A percentile compares a stretch with the other conserved stretches of the same genome.
Evolutionary conservation across 495 filamentous ascomycete genomes (phyloP).

Genomic region (Penicillium alfredii): DNA sequence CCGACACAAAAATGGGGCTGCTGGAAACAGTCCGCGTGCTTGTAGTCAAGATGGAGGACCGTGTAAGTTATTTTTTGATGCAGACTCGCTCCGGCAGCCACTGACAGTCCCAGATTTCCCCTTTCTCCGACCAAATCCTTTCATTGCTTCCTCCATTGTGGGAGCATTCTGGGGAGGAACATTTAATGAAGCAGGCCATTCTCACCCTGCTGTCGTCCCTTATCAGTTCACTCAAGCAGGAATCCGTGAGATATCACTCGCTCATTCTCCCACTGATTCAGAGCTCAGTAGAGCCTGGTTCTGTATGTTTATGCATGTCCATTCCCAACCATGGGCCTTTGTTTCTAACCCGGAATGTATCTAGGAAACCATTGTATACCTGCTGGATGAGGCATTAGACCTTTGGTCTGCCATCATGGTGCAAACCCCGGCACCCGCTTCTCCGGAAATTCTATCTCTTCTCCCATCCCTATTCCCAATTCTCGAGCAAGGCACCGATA

Average conservation of each 20-base stretch:
- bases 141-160: constrained; percentile 75
- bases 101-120: constrained; percentile 43
- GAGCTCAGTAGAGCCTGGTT: constrained; percentile 71
- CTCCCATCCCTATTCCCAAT: constrained; percentile 63
- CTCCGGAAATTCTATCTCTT: constrained; percentile 60
- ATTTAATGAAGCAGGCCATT: constrained; percentile 87
- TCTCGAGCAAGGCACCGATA: constrained; percentile 63
- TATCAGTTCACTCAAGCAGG: constrained; percentile 68
- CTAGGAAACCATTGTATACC: constrained; percentile 68
- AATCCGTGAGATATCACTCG: constrained; percentile 64
- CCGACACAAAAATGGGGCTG: constrained; percentile 82
- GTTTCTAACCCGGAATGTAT: background rate
- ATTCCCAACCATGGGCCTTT: background rate
- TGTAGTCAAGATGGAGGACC: constrained; percentile 72
- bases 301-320: constrained; percentile 38
- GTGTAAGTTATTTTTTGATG: constrained; percentile 39
- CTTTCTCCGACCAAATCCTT: constrained; percentile 76
- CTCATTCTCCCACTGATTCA: constrained; percentile 73
- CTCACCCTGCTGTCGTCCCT: constrained; percentile 76
- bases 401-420: constrained; percentile 74
- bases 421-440: constrained; percentile 61
- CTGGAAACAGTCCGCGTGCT: constrained; percentile 74
- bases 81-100: background rate
- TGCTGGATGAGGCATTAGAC: constrained; percentile 87
- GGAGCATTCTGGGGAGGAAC: constrained; percentile 72